phyloP scores from a whole-genome alignment of 2,329 filamentous ascomycete species.

The Stemphylium beticola region DNA sequence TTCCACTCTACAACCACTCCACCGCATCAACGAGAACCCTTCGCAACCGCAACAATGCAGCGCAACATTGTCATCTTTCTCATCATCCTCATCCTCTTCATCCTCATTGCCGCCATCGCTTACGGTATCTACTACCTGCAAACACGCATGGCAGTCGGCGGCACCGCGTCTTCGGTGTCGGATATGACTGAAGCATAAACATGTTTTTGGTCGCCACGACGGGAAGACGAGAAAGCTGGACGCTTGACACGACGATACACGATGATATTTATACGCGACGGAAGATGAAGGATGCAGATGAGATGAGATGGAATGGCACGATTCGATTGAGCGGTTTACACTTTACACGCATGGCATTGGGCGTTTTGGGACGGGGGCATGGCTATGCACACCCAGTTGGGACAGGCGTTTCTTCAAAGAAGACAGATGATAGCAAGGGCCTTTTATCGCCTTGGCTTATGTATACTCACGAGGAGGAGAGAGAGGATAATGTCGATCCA shows the following conservation, averaged over 20 bases:
- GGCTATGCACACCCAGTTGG: too few species aligned
- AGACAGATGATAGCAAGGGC: too few species aligned
- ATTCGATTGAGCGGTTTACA: background rate
- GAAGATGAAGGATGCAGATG: background rate
- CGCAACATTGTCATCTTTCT: conserved; percentile 61
- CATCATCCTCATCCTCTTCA: conserved; percentile 61
- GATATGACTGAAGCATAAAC: conserved; percentile 36
- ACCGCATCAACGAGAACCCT: background rate
- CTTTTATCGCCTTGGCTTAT: too few species aligned
- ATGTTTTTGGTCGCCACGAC: background rate
- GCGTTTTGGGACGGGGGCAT: background rate
- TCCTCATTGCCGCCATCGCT: conserved; percentile 57
- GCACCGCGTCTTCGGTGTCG: conserved; percentile 36
- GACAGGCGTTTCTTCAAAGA: too few species aligned
- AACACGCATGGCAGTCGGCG: conserved; percentile 50
- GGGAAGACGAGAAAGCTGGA: background rate
- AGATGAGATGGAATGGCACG: background rate
- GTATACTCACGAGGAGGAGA: background rate
- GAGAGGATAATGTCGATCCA: background rate
- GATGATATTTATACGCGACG: too few species aligned
- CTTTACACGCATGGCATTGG: background rate
- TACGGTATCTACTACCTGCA: conserved; percentile 59
- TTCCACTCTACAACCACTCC: background rate
- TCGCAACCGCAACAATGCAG: conserved; percentile 49
- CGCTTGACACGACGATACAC: background rate